These are phyloP conservation scores for Sugiyamaella pinicola DNA, from an alignment of 1,139 yeast species.

Conservation along the genomic window DNA sequence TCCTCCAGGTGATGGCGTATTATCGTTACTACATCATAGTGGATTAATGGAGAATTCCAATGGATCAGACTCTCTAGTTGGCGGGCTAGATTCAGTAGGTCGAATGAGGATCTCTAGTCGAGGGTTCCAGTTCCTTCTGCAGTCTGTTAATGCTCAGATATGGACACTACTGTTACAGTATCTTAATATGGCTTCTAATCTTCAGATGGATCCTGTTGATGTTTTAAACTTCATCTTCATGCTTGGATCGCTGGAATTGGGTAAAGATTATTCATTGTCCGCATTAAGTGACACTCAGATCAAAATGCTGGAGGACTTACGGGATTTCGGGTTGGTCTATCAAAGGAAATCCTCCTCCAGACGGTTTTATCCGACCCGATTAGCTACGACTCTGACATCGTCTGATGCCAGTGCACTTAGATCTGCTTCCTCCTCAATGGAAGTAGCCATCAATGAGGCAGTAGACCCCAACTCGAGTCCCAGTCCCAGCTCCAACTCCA, in stretches of 20 bases:
- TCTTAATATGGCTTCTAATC: slow-evolving; percentile 76
- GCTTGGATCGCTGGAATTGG: slow-evolving; percentile 88
- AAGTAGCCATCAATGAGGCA: slow-evolving; percentile 33
- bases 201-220: slow-evolving; percentile 95
- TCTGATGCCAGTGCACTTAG: slow-evolving; percentile 51
- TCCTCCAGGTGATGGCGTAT: slow-evolving; percentile 53
- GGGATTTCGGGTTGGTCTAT: slow-evolving; percentile 90
- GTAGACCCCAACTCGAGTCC: slow-evolving; percentile 29
- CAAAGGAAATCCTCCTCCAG: slow-evolving; percentile 63
- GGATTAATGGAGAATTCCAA: slow-evolving; percentile 73
- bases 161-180: slow-evolving; percentile 92
- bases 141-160: slow-evolving; percentile 90
- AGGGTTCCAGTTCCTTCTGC: slow-evolving; percentile 91
- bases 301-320: slow-evolving; percentile 82
- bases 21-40: slow-evolving; percentile 56
- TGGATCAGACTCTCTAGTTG: slow-evolving; percentile 22
- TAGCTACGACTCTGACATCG: slow-evolving; percentile 88
- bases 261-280: slow-evolving; percentile 76
- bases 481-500: slow-evolving; percentile 17
- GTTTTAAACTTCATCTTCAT: slow-evolving; percentile 90
- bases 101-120: slow-evolving; percentile 76
- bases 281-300: slow-evolving; percentile 79
- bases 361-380: slow-evolving; percentile 84
- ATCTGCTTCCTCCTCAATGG: slow-evolving; percentile 38
- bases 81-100: slow-evolving; percentile 39